Evolutionary conservation across 331 rosid genomes (phyloP), one percentile per base, ranked within the genome.

Genomic region (Spiraea crenata): DNA sequence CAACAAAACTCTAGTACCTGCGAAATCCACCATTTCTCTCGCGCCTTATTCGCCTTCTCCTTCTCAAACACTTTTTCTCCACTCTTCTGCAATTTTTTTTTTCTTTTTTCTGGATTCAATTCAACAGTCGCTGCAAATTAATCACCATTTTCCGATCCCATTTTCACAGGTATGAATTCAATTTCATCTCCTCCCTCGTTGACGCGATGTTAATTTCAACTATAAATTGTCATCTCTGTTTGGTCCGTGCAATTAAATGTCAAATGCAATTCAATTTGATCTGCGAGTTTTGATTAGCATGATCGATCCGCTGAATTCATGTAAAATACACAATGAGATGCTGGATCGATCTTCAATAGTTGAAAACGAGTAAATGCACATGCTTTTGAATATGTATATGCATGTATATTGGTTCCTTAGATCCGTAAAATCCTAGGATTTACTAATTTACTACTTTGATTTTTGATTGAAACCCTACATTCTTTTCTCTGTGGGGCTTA

Each of bases 21-120:
- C 88, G 67, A 69, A 80, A 80, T 88, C 79, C 71, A 69, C 83
- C 83, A 46, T 64, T 82, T 70, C 82, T 74, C 89, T 81, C 92
- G 95, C 98, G 87, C 87, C 78, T 67, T 76, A 76, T 85, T 83
- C 86, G 86, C 90, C 79, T 58, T 55, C 76, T 74, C 80, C 57
- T 63, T 49, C 85, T 69, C 64, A 44, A 70, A 51, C 68, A 73
- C 31, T 71, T 80, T 56, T 77, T 44, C 71, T 57, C 81, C 38
- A 19, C 66, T 51, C 50, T 77, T 46, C 54, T 41, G 41, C 12
- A 3, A 13, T 67, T 57, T 66, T 10, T 35, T 42, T 19, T 57
- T 56, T 73, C 78, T 76, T 67, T 60, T 63, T 78, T 66, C 74
- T 72, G 77, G 65, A 70, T 57, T 69, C 41, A 66, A 70, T 57